Evolutionary conservation across 768 basidiomycete genomes (phyloP), one percentile per base, ranked within the genome.

Genomic region (Trametes punicea): DNA sequence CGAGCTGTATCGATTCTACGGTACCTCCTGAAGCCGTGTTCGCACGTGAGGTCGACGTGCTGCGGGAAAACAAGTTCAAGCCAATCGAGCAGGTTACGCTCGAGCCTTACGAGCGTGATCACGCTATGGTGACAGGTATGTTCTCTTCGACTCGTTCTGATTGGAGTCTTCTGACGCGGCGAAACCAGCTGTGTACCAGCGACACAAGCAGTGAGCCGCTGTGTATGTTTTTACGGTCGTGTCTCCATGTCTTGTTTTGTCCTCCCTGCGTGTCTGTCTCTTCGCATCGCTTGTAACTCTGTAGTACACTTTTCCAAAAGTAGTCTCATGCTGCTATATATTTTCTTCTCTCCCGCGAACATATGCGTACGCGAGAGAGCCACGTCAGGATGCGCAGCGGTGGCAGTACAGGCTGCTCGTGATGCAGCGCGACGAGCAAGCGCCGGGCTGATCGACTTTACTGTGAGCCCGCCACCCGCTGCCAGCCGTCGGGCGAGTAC

Each of bases 1-100:
- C 97, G 27, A 93, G 90, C 66, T 99, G 97, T 78, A 89, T 99
- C 71, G 97, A 99, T 73, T 98, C 93, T 39, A 98, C 95, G n/a
- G 82, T 81, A 3, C 84, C 92, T 2, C 85, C 97, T 9, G 91
- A 93, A 60, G 85, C 84, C 23, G 87, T 98, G 44, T 99, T 98
- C 65, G 88, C 92, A 1, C 74, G 79, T 33, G 93, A 98, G 73
- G 89, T 98, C 38, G 83, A 93, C 69, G 81, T 75, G 60, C 77
- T 98, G 66, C 84, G 87, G 70, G 77, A 80, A 44, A 79, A 77
- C 67, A 86, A 84, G 64, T 86, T 99, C 75, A 98, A 94, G 77
- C 94, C 97, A 13, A 77, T 94, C 46, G 94, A 98, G 69, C 96
- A 98, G 76, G 84, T 98, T 1, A 97, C 96, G 3, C 75, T 99